Evolutionary conservation across 2,329 filamentous ascomycete genomes (phyloP).

Genomic region (Ceratocystis destructans): DNA sequence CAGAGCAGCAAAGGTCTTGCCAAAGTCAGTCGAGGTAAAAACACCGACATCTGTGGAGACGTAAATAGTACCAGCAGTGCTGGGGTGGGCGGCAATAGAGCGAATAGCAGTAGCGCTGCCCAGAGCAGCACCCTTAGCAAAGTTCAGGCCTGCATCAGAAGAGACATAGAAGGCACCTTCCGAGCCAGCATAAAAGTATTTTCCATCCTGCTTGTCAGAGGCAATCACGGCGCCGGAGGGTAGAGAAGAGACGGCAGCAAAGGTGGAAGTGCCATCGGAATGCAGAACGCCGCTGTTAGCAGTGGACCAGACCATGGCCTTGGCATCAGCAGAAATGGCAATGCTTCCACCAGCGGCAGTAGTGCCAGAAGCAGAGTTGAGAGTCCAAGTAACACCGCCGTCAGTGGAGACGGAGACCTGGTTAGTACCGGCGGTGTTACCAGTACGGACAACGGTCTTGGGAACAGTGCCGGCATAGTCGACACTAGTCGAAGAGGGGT

Average conservation of each 20-base stretch:
- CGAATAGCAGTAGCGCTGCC: conserved; percentile 35
- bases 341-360: conserved; percentile 10
- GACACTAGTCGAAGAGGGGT: conserved; percentile 33
- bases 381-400: conserved; percentile 7
- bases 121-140: conserved; percentile 29
- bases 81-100: conserved; percentile 42
- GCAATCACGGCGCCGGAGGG: conserved; percentile 31
- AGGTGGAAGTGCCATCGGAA: conserved; percentile 6
- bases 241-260: conserved; percentile 6
- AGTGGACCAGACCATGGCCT: conserved; percentile 29
- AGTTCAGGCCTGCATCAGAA: conserved; percentile 34
- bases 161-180: conserved; percentile 39
- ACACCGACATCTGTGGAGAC: conserved; percentile 42
- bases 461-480: conserved; percentile 36
- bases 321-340: conserved; percentile 17
- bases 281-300: conserved; percentile 13
- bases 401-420: conserved; percentile 23
- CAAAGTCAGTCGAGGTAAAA: conserved; percentile 40
- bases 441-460: conserved; percentile 37
- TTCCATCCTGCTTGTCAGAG: conserved; percentile 39
- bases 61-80: conserved; percentile 45
- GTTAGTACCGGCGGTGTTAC: conserved; percentile 31
- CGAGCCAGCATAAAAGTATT: conserved; percentile 39
- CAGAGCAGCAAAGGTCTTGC: conserved; percentile 33
- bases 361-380: conserved; percentile 10